Evolutionary conservation across 208 protist species (phyloP).

Genomic region (Angomonas deanei): DNA sequence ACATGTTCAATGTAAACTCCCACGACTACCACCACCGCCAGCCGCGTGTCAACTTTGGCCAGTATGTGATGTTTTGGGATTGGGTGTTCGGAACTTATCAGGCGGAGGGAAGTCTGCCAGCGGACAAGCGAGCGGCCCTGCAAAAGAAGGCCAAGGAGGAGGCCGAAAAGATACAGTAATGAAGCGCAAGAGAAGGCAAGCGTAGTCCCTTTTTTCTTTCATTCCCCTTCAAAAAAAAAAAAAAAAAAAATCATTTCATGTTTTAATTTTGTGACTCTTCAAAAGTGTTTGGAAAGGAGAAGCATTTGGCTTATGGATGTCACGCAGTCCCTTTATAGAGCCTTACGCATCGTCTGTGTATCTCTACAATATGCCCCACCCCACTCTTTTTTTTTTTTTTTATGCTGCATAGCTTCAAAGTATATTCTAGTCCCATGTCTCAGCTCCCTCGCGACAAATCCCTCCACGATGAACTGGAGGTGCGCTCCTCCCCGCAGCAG

Average conservation of each 20-base stretch:
- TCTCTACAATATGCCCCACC: too few relatives aligned
- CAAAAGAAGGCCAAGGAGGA: neutral
- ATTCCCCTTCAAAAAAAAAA: slow-evolving; percentile 6
- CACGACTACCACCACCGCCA: slow-evolving; percentile 90
- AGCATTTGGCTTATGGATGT: too few relatives aligned
- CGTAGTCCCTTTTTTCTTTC: slow-evolving; percentile 1
- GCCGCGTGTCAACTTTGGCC: slow-evolving; percentile 85
- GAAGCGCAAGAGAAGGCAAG: neutral
- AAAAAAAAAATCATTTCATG: slow-evolving; percentile 3
- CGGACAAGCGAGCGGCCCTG: neutral
- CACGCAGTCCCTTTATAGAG: too few relatives aligned
- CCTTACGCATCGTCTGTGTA: too few relatives aligned
- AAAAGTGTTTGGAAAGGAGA: neutral
- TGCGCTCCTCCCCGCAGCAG: too few relatives aligned
- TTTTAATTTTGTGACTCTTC: neutral
- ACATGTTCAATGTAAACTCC: slow-evolving; percentile 78
- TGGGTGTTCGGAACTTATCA: slow-evolving; percentile 83
- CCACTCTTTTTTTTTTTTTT: neutral
- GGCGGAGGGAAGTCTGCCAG: slow-evolving; percentile 24
- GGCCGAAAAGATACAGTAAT: neutral
- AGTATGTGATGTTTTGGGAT: slow-evolving; percentile 93
- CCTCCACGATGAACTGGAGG: too few relatives aligned
- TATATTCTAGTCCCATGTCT: neutral
- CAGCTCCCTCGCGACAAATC: too few relatives aligned
- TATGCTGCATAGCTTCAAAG: neutral